Conservation (phyloP, 345 rosid genomes). For the Eucalyptus victrix region DNA sequence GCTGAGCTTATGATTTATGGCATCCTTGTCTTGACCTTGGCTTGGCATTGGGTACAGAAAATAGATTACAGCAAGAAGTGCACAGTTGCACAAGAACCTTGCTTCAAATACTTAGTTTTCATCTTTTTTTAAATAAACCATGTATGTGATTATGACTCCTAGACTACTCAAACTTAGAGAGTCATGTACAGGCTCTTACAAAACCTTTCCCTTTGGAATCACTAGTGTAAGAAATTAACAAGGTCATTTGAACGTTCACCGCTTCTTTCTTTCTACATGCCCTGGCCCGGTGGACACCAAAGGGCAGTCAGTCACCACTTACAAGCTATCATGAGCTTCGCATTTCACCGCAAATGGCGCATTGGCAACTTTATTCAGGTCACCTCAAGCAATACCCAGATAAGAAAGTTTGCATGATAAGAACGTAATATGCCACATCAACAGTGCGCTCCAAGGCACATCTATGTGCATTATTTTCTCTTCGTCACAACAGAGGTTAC, state of each 20-base stretch:
- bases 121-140: neutral
- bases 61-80: neutral
- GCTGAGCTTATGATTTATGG: neutral
- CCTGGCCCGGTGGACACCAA: neutral
- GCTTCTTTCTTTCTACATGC: neutral
- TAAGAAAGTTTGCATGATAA: neutral
- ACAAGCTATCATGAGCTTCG: neutral
- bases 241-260: neutral
- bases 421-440: neutral
- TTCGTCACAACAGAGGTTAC: neutral
- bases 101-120: neutral
- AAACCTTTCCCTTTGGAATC: neutral
- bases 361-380: neutral
- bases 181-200: neutral
- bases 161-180: neutral
- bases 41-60: neutral
- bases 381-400: neutral
- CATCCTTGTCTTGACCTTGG: neutral
- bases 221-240: neutral
- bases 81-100: neutral
- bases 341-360: neutral
- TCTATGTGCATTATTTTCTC: neutral
- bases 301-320: neutral
- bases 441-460: neutral
- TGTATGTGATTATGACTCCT: neutral